Conservation (phyloP, 192 early-diverging fungal species). For the Glomus cerebriforme region DNA sequence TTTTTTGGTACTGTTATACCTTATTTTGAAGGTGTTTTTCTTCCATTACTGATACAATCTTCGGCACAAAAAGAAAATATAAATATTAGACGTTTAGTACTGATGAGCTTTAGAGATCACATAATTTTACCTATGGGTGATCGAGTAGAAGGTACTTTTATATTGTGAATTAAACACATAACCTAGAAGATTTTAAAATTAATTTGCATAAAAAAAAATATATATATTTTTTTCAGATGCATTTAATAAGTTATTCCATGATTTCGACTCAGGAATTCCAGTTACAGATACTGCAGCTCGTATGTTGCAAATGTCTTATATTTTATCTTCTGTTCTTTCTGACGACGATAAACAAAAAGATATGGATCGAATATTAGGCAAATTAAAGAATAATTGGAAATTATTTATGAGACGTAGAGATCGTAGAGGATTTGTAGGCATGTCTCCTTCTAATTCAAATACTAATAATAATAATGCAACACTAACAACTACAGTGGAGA, state of each 20-base stretch:
- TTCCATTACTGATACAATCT: slow-evolving; percentile 62
- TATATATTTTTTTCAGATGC: slow-evolving; percentile 44
- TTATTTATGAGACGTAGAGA: slow-evolving; percentile 57
- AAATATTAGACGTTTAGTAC: slow-evolving; percentile 56
- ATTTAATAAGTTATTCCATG: slow-evolving; percentile 63
- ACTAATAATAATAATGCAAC: neutral
- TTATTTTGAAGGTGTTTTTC: slow-evolving; percentile 84
- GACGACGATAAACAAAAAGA: slow-evolving; percentile 48
- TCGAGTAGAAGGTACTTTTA: slow-evolving; percentile 61
- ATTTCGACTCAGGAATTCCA: slow-evolving; percentile 66
- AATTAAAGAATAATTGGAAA: slow-evolving; percentile 56
- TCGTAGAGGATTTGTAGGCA: slow-evolving; percentile 55
- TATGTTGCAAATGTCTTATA: slow-evolving; percentile 72
- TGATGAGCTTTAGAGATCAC: slow-evolving; percentile 66
- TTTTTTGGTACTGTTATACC: slow-evolving; percentile 81
- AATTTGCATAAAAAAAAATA: neutral
- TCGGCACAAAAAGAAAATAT: slow-evolving; percentile 1
- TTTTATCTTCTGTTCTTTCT: slow-evolving; percentile 57
- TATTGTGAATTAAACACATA: neutral
- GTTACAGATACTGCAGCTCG: slow-evolving; percentile 66
- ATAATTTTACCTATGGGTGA: slow-evolving; percentile 64
- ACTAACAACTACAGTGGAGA: neutral
- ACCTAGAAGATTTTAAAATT: neutral
- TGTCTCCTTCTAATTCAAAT: slow-evolving; percentile 28
- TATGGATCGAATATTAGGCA: slow-evolving; percentile 54